These are phyloP conservation scores for barley (Hordeum vulgare) DNA, from an alignment of 176 grass and related monocot genomes.

Conservation along the genomic window DNA sequence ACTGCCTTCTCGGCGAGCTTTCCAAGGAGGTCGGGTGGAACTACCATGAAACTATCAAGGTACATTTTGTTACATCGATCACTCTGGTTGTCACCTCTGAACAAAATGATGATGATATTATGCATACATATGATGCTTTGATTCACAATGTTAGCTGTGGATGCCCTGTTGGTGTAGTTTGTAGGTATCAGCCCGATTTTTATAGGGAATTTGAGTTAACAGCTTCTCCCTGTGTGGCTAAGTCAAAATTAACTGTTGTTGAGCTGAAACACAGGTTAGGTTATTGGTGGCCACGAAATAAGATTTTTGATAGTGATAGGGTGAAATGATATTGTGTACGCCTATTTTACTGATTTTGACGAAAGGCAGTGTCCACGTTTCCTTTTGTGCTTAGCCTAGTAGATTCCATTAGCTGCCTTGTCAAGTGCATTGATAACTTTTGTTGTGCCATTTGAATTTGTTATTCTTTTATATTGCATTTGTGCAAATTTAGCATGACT, in stretches of 20 bases:
- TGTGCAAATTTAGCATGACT: neutral
- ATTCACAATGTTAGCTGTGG: neutral
- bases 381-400: neutral
- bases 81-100: neutral
- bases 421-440: neutral
- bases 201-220: neutral
- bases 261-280: neutral
- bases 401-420: neutral
- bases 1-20: constrained; percentile 45
- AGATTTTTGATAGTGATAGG: neutral
- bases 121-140: neutral
- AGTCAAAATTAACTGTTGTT: too few relatives aligned
- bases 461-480: neutral
- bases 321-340: neutral
- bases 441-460: neutral
- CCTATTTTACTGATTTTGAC: neutral
- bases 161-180: constrained; percentile 27
- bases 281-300: neutral
- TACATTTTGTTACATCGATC: neutral
- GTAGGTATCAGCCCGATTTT: neutral
- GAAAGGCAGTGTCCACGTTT: neutral
- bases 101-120: neutral
- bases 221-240: neutral
- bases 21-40: constrained; percentile 66
- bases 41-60: constrained; percentile 31